phyloP scores from a whole-genome alignment of 78 protist species.

The Guillardia theta region DNA sequence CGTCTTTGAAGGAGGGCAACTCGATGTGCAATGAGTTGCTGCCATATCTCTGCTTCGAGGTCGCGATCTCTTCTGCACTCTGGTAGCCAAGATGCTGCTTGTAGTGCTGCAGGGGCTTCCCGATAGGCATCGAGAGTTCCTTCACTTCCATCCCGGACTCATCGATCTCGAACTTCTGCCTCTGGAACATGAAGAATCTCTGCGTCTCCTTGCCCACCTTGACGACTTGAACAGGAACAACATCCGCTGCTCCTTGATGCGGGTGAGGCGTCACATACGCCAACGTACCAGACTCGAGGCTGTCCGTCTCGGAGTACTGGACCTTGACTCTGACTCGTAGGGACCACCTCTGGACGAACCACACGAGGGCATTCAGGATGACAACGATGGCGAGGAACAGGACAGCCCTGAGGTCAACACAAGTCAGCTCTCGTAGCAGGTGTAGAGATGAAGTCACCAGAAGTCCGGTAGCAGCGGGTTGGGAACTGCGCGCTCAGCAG shows the following conservation, averaged over 20 bases:
- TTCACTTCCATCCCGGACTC: background rate
- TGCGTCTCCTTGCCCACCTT: background rate
- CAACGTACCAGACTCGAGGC: background rate
- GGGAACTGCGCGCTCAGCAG: background rate
- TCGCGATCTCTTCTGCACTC: background rate
- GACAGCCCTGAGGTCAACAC: background rate
- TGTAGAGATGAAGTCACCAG: background rate
- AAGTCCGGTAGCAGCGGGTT: background rate
- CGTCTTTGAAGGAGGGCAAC: background rate
- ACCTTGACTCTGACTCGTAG: background rate
- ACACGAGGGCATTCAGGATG: background rate
- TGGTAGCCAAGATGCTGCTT: background rate
- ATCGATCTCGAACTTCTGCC: constrained; percentile 13
- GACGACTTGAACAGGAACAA: too few relatives aligned
- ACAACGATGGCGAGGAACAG: background rate
- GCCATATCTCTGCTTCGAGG: background rate
- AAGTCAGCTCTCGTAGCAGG: background rate
- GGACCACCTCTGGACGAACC: background rate
- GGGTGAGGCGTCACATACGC: background rate
- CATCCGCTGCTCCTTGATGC: background rate
- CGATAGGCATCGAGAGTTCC: background rate
- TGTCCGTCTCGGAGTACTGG: background rate
- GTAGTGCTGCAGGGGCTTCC: background rate
- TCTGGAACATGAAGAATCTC: background rate
- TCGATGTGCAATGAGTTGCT: background rate